Conservation (phyloP, 2,329 filamentous ascomycete species). For the Arthrocladium fulminans region DNA sequence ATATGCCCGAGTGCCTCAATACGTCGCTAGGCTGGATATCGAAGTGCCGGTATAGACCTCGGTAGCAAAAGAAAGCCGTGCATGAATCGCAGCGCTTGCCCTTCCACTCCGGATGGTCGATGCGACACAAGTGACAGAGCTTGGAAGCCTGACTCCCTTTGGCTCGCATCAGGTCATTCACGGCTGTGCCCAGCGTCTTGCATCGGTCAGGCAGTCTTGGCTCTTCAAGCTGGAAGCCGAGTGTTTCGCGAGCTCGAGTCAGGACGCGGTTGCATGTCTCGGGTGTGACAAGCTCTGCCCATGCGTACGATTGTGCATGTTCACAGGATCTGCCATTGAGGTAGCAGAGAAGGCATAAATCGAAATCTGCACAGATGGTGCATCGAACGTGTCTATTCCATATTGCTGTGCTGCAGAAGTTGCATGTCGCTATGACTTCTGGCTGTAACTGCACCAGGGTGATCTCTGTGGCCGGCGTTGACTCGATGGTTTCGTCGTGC, state of each 20-base stretch:
- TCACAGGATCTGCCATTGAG: conserved; percentile 30
- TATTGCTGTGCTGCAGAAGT: conserved; percentile 31
- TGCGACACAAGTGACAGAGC: conserved; percentile 31
- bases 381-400: conserved; percentile 33
- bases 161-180: conserved; percentile 26
- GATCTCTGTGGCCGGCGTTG: conserved; percentile 20
- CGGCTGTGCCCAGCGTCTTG: conserved; percentile 25
- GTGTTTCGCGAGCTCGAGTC: conserved; percentile 23
- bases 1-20: conserved; percentile 25
- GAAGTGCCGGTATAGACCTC: conserved; percentile 30
- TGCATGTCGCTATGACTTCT: conserved; percentile 29
- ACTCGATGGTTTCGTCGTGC: conserved; percentile 27
- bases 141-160: conserved; percentile 20
- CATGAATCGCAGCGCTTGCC: conserved; percentile 28
- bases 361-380: conserved; percentile 30
- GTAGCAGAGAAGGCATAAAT: conserved; percentile 30
- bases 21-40: conserved; percentile 27
- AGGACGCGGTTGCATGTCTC: conserved; percentile 24
- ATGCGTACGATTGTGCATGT: conserved; percentile 27
- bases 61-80: conserved; percentile 30
- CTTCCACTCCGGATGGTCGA: conserved; percentile 30
- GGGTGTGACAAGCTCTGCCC: conserved; percentile 28
- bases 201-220: conserved; percentile 20
- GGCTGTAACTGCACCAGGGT: conserved; percentile 25
- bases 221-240: conserved; percentile 22